Conservation (phyloP, 306 rosid genomes). For the Cotoneaster glaucophyllus region DNA sequence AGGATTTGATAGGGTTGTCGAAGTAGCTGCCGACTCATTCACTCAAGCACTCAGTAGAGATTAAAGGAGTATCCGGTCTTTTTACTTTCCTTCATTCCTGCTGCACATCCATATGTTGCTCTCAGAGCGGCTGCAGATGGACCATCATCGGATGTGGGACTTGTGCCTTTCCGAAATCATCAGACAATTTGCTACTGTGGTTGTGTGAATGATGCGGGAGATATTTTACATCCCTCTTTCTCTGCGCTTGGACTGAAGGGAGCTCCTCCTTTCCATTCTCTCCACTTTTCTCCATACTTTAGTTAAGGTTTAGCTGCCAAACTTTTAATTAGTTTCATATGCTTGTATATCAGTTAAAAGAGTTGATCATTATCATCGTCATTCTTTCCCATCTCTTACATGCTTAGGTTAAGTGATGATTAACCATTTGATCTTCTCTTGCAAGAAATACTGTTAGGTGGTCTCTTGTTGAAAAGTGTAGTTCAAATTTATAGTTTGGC, state of each 20-base stretch:
- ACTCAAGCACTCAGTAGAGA: conserved; percentile 35
- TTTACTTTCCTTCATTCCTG: no score
- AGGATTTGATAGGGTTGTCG: conserved; percentile 29
- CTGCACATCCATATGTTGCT: no score
- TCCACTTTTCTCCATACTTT: background rate
- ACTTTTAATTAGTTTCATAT: background rate
- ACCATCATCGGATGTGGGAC: no score
- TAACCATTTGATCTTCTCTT: background rate
- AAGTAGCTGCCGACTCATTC: conserved; percentile 58
- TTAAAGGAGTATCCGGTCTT: background rate
- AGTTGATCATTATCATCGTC: no score
- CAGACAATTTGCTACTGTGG: conserved; percentile 27
- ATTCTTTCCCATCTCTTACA: no score
- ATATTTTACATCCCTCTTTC: conserved; percentile 43
- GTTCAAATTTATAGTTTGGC: background rate
- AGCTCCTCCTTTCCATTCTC: conserved; percentile 41
- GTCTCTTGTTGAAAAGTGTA: background rate
- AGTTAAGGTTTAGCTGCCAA: background rate
- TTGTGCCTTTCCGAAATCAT: background rate
- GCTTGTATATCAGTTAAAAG: background rate
- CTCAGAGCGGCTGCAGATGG: no score
- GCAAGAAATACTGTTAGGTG: background rate
- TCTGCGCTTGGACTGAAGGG: conserved; percentile 67
- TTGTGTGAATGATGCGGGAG: conserved; percentile 61
- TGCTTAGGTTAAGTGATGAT: background rate